Percentiles rank a stretch among this genome's conserved stretches.
phyloP scores from a whole-genome alignment of 768 basidiomycete species.

The Mycena belliarum region DNA sequence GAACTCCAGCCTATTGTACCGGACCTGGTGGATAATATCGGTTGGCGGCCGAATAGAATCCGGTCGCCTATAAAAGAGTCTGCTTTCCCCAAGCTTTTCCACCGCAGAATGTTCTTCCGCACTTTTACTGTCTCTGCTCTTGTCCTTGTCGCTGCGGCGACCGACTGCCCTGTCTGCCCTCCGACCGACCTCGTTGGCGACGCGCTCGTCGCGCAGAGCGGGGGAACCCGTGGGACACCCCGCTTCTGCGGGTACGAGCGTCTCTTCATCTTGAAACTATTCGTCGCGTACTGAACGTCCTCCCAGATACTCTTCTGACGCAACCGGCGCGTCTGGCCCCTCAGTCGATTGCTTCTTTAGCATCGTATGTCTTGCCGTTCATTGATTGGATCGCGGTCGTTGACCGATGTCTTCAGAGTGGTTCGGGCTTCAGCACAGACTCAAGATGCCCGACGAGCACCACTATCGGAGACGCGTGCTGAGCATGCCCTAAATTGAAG shows the following conservation, averaged over 20 bases:
- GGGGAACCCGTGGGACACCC: constrained; percentile 4
- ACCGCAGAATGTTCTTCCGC: not conserved
- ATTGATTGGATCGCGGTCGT: too few species aligned
- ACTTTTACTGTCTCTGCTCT: not conserved
- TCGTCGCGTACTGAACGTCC: not conserved
- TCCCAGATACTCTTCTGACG: not conserved
- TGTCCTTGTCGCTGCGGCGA: constrained; percentile 28
- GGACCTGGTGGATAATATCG: too few species aligned
- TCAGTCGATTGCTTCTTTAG: not conserved
- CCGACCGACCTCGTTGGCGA: constrained; percentile 39
- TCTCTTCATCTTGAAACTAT: not conserved
- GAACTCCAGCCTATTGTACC: too few species aligned
- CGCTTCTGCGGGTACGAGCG: constrained; percentile 4
- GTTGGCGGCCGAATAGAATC: too few species aligned
- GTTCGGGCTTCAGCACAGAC: not conserved
- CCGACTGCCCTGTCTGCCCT: constrained; percentile 43
- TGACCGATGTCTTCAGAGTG: not conserved
- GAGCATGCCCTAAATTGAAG: too few species aligned
- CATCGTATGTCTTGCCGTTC: too few species aligned
- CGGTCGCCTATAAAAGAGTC: too few species aligned
- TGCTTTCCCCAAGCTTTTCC: too few species aligned
- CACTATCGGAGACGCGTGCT: not conserved
- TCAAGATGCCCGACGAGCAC: not conserved
- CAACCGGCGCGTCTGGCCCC: not conserved
- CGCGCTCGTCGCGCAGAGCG: constrained; percentile 25